Base-by-base conservation (phyloP, 371 early-diverging fungal genomes). In the Mucor velutinosus region DNA sequence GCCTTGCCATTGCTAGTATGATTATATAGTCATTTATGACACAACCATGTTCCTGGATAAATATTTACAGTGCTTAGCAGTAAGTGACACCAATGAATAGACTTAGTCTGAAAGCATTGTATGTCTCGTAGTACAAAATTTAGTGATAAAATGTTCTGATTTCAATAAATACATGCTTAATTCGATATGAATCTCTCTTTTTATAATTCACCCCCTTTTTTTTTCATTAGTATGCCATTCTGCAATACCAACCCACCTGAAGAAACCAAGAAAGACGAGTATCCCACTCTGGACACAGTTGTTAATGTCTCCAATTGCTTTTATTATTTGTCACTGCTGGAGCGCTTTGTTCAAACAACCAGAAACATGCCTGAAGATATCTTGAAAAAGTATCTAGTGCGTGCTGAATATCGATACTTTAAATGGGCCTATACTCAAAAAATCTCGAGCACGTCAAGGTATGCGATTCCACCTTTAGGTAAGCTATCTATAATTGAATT, bases 251-350 rank as follows among this genome's bases (percentile, higher is more conserved):
- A 62, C 0, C 51, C 62, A 19, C 62, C 62, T 3, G 12, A 14
- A 12, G 62, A 62, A 21, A 12, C 8, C 7, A 8, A 12, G 3
- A 21, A 56, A 10, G 19, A 56, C 7, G 57, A 56, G 17, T 56
- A 32, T 32, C 57, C 57, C 19, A 32, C 32, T 17, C 23, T 56
- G 29, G 57, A 56, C 7, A 56, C 17, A 17, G 32, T 17, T 4
- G 64, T 64, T 0, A 64, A 35, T 4, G 64, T 64, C 12, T 51
- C 64, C n/a, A 39, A 41, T 17, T 64, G 41, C n/a, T 64, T 32
- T 12, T 64, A 64, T n/a, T 64, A 64, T 35, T 19, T 64, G 7
- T 64, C 64, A n/a, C 39, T 64, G 10, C 27, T 64, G n/a, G 64
- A 64, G 7, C 55, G 64, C 4, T 64, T 64, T 55, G 64, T 64